Percentiles rank a stretch among this genome's conserved stretches.
These are phyloP conservation scores for Venturiaceae sp. DNA, from an alignment of 2,329 filamentous ascomycete genomes.

Conservation along the genomic window DNA sequence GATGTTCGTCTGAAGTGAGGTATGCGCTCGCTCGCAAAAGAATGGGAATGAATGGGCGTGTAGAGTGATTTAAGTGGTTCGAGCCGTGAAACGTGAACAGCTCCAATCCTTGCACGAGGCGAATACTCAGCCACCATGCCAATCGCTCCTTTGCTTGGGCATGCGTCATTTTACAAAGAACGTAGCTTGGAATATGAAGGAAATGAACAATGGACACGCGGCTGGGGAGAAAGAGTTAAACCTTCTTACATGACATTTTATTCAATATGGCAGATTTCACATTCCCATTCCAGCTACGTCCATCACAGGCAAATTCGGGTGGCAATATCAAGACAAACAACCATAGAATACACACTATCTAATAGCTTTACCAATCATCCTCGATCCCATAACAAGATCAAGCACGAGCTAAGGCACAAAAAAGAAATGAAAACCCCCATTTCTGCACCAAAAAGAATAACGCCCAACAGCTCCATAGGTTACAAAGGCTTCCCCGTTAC, in stretches of 20 bases:
- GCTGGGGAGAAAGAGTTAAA: too few species aligned
- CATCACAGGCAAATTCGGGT: not conserved
- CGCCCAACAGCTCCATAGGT: not conserved
- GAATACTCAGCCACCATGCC: constrained; percentile 1
- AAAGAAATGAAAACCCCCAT: not conserved
- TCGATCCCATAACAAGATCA: not conserved
- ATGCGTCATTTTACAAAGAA: not conserved
- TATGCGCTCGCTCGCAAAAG: too few species aligned
- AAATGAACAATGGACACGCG: not conserved
- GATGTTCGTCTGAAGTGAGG: too few species aligned
- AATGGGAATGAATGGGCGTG: too few species aligned
- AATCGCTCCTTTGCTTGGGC: not conserved
- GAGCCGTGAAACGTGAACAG: too few species aligned
- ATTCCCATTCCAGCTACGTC: not conserved
- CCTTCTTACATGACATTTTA: not conserved
- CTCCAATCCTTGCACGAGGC: too few species aligned
- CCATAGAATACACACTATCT: not conserved
- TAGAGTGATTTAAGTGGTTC: too few species aligned
- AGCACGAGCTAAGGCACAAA: not conserved
- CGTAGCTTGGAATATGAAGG: not conserved
- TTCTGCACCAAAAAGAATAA: not conserved
- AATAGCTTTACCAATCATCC: not conserved
- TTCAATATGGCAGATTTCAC: not conserved
- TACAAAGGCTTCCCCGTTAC: too few species aligned
- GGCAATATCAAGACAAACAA: not conserved